phyloP scores from a whole-genome alignment of 2,329 filamentous ascomycete species.

The Lecanosticta acicola region DNA sequence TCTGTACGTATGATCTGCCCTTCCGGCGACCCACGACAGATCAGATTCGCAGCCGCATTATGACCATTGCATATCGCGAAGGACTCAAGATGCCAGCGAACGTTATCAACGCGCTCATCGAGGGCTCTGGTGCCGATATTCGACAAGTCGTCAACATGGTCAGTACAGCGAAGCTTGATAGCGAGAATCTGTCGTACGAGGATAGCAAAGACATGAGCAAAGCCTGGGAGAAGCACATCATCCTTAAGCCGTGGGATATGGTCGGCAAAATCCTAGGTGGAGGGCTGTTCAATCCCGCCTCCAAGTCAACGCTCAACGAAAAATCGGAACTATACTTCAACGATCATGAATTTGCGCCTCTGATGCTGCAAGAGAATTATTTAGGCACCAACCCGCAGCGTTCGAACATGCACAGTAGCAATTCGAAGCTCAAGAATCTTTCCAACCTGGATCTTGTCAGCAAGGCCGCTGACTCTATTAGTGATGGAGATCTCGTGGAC shows the following conservation, averaged over 20 bases:
- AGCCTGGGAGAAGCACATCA: constrained; percentile 95
- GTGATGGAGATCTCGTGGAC: constrained; percentile 91
- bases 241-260: constrained; percentile 98
- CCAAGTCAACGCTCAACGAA: constrained; percentile 85
- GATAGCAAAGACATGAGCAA: constrained; percentile 92
- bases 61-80: constrained; percentile 91
- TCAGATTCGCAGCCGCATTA: constrained; percentile 83
- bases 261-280: constrained; percentile 85
- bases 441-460: constrained; percentile 84
- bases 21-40: constrained; percentile 88
- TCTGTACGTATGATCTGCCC: constrained; percentile 73
- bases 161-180: constrained; percentile 84
- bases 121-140: constrained; percentile 92
- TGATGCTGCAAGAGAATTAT: constrained; percentile 99
- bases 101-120: constrained; percentile 88
- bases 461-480: constrained; percentile 89
- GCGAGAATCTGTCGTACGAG: constrained; percentile 72
- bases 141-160: constrained; percentile 99
- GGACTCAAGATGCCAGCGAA: constrained; percentile 75
- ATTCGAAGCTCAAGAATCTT: constrained; percentile 60
- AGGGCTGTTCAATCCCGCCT: constrained; percentile 76
- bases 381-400: constrained; percentile 71
- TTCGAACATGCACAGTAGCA: constrained; percentile 55
- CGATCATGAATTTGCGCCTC: constrained; percentile 92
- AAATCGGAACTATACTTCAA: constrained; percentile 99